Base-by-base conservation (phyloP, 768 basidiomycete genomes). In the Chlorophyllum brunneum region DNA sequence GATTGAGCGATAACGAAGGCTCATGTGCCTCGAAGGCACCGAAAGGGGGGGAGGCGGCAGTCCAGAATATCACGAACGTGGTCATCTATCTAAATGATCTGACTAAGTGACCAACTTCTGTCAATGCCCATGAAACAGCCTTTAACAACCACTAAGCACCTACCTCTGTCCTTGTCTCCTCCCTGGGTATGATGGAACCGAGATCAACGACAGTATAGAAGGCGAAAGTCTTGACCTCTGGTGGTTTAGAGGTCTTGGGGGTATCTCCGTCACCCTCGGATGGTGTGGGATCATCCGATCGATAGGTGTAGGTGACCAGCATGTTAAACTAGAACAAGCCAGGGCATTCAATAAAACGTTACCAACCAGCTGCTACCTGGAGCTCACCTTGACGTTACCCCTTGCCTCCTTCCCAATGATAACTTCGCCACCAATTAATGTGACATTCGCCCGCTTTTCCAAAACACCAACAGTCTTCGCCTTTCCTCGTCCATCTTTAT, bases 281-380 rank as follows among this genome's bases (percentile, higher is more conserved):
- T 11, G 82, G 80, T 2, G 81, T 75, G 20, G 84, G 78, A 55
- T 97, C 95, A 61, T 98, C 95, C 0, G 92, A 87, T 29, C 88
- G 82, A 65, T 98, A 99, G 0, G 93, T 95, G 67, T 92, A 98
- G 2, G 92, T 83, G 1, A 99, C 87, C 56, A 94, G 79, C 82
- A 98, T 86, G 60, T 94, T 94, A 66, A 94, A 94, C 95, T 98
- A 20, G 65, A 3, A 41, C 15, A 36, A 29, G n/a, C 22, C 57
- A 47, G 11, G 59, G 39, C n/a, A n/a, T 6, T 38, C 50, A 16
- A n/a, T 15, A 10, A 27, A 24, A 5, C 7, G n/a, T 16, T 11
- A 27, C n/a, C n/a, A 24, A 15, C 29, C n/a, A 30, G 43, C 18
- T 13, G n/a, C 16, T 9, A 20, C 18, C 23, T n/a, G 41, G 15